phyloP scores from a whole-genome alignment of 1,139 yeast species.

The Yamadazyma aaseri region DNA sequence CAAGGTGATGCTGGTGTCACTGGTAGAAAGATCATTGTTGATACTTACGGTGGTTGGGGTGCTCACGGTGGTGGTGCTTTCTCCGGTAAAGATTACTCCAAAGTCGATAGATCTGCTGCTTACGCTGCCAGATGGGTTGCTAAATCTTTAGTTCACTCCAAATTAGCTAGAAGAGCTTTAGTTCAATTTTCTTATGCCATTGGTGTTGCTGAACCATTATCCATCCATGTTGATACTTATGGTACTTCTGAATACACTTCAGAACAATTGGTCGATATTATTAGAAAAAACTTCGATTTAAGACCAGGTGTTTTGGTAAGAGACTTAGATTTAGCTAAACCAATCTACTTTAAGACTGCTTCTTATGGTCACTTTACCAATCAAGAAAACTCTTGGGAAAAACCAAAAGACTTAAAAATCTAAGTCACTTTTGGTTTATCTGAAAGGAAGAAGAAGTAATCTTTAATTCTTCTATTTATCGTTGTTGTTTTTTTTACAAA shows the following conservation, averaged over 20 bases:
- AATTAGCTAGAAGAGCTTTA: slow-evolving; percentile 94
- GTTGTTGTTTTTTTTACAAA: slow-evolving; percentile 7
- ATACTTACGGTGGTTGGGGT: slow-evolving; percentile 99
- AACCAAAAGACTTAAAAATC: slow-evolving; percentile 83
- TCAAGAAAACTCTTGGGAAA: slow-evolving; percentile 98
- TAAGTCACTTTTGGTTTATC: slow-evolving; percentile 43
- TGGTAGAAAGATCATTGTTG: slow-evolving; percentile 99
- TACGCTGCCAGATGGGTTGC: slow-evolving; percentile 99
- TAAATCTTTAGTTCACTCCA: slow-evolving; percentile 92
- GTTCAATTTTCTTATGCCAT: slow-evolving; percentile 99
- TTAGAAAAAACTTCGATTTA: slow-evolving; percentile 92
- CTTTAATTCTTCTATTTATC: neutral
- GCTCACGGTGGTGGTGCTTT: slow-evolving; percentile 99
- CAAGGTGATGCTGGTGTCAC: slow-evolving; percentile 99
- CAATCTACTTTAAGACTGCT: slow-evolving; percentile 98
- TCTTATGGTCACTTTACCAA: slow-evolving; percentile 99
- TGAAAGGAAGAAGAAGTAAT: too few species aligned
- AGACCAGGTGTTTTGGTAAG: slow-evolving; percentile 99
- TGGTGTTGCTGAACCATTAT: slow-evolving; percentile 99
- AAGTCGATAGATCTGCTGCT: slow-evolving; percentile 99
- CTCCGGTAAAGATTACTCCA: slow-evolving; percentile 99
- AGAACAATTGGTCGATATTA: slow-evolving; percentile 85
- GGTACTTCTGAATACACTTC: slow-evolving; percentile 93
- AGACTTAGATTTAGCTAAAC: slow-evolving; percentile 96
- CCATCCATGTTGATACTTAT: slow-evolving; percentile 95